Evolutionary conservation across 768 basidiomycete species (phyloP), one percentile per base, ranked within the genome.

Genomic region (Lactarius akahatsu): DNA sequence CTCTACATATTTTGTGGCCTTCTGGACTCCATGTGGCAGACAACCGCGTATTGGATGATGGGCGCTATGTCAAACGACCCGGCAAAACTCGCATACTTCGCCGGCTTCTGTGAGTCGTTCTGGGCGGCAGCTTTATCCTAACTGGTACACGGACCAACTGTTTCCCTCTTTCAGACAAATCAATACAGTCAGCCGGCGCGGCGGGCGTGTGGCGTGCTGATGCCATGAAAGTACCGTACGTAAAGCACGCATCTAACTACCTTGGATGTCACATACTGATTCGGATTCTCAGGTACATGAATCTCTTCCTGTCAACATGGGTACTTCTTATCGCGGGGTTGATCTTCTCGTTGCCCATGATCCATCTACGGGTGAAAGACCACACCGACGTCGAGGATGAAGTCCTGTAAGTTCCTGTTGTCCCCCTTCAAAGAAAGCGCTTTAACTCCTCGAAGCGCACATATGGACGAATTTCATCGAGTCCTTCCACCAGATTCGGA

Each of bases 21-120:
- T 13, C 80, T 92, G 66, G 92, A 94, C 69, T 81, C 91, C 1
- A 88, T 91, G 85, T 94, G 91, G 90, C 92, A 94, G 74, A 92
- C 89, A 1, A 85, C 86, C 0, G 85, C 87, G 6, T 91, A 92
- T 74, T 91, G 90, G 89, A 79, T 90, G 71, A 88, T 91, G 84
- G 91, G 91, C 47, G 88, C 89, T 15, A 90, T 94, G 87, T 90
- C 89, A 26, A 92, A 93, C 70, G 86, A 92, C 74, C 85, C 89
- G 9, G 84, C 82, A 1, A 91, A 91, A 73, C 84, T 94, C 26
- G 91, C 91, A 0, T 83, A 91, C 73, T 88, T 94, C 71, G 80
- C 87, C 18, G 92, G 92, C 50, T 90, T 94, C 72, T 93, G 91
- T 92, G 73, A 71, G 89, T 82, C 68, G 40, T 28, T 45, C 62